phyloP scores from a whole-genome alignment of 768 basidiomycete genomes.

The Mycena vitilis region DNA sequence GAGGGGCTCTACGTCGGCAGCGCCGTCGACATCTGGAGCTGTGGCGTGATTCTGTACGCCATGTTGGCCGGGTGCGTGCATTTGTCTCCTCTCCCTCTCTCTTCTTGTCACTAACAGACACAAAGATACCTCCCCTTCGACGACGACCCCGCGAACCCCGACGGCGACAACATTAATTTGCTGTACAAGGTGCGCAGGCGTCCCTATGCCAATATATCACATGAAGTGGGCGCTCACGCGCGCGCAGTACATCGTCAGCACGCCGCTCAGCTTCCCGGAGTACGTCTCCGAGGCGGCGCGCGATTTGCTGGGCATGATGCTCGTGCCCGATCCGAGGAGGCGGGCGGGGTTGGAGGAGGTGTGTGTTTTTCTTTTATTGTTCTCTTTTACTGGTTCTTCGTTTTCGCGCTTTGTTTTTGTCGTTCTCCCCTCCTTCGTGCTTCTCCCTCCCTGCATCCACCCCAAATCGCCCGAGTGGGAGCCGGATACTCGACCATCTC shows the following conservation, averaged over 20 bases:
- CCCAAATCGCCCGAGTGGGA: too few relatives aligned
- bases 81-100: too few relatives aligned
- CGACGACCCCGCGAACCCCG: slow-evolving; percentile 98
- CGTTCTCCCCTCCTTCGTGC: too few relatives aligned
- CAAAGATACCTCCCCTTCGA: slow-evolving; percentile 91
- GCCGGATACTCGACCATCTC: too few relatives aligned
- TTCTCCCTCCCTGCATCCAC: too few relatives aligned
- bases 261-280: slow-evolving; percentile 96
- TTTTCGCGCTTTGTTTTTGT: too few relatives aligned
- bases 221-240: too few relatives aligned
- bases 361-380: background rate
- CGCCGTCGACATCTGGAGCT: slow-evolving; percentile 98
- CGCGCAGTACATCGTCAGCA: slow-evolving; percentile 89
- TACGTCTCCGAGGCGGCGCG: slow-evolving; percentile 89
- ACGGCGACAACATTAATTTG: slow-evolving; percentile 99
- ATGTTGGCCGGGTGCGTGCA: slow-evolving; percentile 81
- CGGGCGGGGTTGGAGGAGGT: slow-evolving; percentile 82
- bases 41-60: slow-evolving; percentile 95
- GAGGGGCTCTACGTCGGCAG: slow-evolving; percentile 97
- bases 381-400: too few relatives aligned
- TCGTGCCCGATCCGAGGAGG: slow-evolving; percentile 89
- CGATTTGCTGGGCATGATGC: slow-evolving; percentile 89
- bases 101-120: too few relatives aligned
- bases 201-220: too few relatives aligned
- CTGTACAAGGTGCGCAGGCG: slow-evolving; percentile 82